These are phyloP conservation scores for Kalmusia sp. DNA, from an alignment of 2,329 filamentous ascomycete species.

Conservation along the genomic window DNA sequence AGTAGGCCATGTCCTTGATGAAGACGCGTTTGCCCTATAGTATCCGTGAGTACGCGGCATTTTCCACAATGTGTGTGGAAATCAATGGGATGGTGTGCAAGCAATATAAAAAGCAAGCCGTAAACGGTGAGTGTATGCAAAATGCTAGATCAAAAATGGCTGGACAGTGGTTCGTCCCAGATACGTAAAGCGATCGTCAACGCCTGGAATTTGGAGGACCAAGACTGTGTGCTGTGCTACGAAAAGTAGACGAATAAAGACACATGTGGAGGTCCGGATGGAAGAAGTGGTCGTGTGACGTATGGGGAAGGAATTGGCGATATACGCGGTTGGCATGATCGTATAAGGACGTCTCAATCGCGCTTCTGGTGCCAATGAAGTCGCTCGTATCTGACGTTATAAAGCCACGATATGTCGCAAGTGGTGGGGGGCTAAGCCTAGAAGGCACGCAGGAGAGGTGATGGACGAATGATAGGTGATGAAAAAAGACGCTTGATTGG, in stretches of 20 bases:
- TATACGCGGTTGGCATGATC: slow-evolving; percentile 10
- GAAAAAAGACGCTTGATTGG: slow-evolving; percentile 18
- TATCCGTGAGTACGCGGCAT: slow-evolving; percentile 28
- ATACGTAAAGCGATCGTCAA: too few species aligned
- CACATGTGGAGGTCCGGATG: neutral
- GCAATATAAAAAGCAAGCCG: neutral
- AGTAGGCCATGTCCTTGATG: slow-evolving; percentile 98
- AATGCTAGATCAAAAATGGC: neutral
- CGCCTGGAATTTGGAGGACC: too few species aligned
- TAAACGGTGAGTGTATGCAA: neutral
- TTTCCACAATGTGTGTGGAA: neutral
- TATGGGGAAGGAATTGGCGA: neutral
- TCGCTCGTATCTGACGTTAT: slow-evolving; percentile 22
- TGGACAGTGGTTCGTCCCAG: too few species aligned
- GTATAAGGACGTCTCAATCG: slow-evolving; percentile 1
- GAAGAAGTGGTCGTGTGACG: slow-evolving; percentile 12
- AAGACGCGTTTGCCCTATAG: slow-evolving; percentile 85
- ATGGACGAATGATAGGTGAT: neutral
- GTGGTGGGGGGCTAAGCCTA: slow-evolving; percentile 15
- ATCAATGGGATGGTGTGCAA: slow-evolving; percentile 1
- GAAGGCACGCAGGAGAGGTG: slow-evolving; percentile 17
- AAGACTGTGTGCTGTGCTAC: too few species aligned
- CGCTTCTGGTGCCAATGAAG: slow-evolving; percentile 21
- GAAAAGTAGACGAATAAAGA: neutral
- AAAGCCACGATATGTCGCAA: slow-evolving; percentile 29